phyloP scores from a whole-genome alignment of 2,329 filamentous ascomycete species.

The Sporothrix variecibatus region DNA sequence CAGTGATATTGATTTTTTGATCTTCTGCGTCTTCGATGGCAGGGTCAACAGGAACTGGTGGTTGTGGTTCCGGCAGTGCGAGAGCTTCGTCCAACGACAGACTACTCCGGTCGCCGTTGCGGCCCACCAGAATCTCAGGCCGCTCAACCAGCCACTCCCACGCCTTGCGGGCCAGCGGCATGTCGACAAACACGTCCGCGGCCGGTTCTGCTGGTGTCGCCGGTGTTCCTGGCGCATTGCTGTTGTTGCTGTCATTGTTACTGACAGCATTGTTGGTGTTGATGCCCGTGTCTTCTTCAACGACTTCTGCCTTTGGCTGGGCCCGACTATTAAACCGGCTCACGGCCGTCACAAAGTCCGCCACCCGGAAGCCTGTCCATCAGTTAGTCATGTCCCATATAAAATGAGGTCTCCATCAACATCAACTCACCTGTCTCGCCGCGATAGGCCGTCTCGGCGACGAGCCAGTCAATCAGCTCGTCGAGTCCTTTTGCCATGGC shows the following conservation, averaged over 20 bases:
- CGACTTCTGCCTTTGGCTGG: slow-evolving; percentile 1
- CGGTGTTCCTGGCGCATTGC: background rate
- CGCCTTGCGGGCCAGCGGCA: slow-evolving; percentile 42
- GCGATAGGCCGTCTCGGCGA: slow-evolving; percentile 48
- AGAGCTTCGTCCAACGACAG: slow-evolving; percentile 46
- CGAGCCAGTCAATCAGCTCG: slow-evolving; percentile 48
- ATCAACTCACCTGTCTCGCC: slow-evolving; percentile 45
- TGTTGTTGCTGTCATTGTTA: background rate
- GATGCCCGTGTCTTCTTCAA: background rate
- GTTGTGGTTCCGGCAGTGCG: slow-evolving; percentile 40
- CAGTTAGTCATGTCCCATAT: background rate
- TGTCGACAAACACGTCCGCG: background rate
- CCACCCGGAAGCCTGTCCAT: slow-evolving; percentile 30
- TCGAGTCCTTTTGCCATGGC: slow-evolving; percentile 46
- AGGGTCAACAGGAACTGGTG: background rate
- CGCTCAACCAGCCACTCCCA: slow-evolving; percentile 46
- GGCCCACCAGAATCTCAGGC: slow-evolving; percentile 45
- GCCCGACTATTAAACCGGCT: slow-evolving; percentile 25
- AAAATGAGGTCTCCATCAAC: too few species aligned
- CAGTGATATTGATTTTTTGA: background rate
- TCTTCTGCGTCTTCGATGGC: background rate
- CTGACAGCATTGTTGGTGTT: background rate
- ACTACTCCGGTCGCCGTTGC: slow-evolving; percentile 40
- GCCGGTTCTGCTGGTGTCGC: background rate
- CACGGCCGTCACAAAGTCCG: slow-evolving; percentile 33